Conservation (phyloP, 2,329 filamentous ascomycete genomes). For the Fusarium clavum region DNA sequence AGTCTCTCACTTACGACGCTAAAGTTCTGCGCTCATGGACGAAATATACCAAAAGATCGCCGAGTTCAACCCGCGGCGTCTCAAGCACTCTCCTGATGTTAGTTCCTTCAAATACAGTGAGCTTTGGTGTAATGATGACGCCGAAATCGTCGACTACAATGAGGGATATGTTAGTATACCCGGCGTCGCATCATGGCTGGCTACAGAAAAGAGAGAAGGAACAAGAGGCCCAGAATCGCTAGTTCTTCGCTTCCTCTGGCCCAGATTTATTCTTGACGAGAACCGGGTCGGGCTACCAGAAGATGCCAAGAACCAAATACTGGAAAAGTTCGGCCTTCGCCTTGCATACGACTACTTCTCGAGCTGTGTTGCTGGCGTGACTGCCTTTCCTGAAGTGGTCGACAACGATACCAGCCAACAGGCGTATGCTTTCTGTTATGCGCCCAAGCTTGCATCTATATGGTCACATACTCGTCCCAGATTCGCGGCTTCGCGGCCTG, state of each 20-base stretch:
- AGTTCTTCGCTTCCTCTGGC: slow-evolving; percentile 49
- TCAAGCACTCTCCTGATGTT: slow-evolving; percentile 26
- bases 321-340: slow-evolving; percentile 46
- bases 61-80: slow-evolving; percentile 40
- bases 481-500: slow-evolving; percentile 7
- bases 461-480: slow-evolving; percentile 50
- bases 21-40: slow-evolving; percentile 43
- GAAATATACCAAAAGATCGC: slow-evolving; percentile 50
- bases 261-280: slow-evolving; percentile 39
- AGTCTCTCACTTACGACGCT: neutral
- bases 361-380: slow-evolving; percentile 51
- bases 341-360: slow-evolving; percentile 51
- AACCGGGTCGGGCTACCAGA: slow-evolving; percentile 45
- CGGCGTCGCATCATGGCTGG: slow-evolving; percentile 40
- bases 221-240: slow-evolving; percentile 37
- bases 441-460: slow-evolving; percentile 53
- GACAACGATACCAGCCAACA: slow-evolving; percentile 20
- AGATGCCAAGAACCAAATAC: slow-evolving; percentile 29
- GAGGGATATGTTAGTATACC: slow-evolving; percentile 18
- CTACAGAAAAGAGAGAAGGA: slow-evolving; percentile 27
- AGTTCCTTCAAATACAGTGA: slow-evolving; percentile 46
- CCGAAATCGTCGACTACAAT: slow-evolving; percentile 32
- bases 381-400: slow-evolving; percentile 38
- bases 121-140: slow-evolving; percentile 44
- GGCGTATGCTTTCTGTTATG: slow-evolving; percentile 51